Evolutionary conservation across 2,329 filamentous ascomycete genomes (phyloP).

Genomic region (Juglanconis sp.): DNA sequence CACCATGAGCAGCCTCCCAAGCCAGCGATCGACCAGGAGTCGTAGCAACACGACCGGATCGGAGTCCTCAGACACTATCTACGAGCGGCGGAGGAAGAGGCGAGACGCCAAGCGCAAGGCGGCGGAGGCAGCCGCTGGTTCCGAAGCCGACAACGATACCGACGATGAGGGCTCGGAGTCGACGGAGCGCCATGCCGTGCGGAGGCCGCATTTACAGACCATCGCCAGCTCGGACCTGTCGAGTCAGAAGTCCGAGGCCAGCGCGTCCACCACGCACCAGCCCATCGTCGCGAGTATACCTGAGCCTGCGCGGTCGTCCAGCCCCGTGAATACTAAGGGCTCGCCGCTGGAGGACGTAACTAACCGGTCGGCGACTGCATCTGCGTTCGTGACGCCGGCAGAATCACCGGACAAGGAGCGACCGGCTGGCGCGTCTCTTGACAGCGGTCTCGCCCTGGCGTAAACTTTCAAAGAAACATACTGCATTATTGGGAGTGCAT

Average conservation of each 20-base stretch:
- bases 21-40: conserved; percentile 23
- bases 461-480: background rate
- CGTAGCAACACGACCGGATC: conserved; percentile 27
- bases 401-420: conserved; percentile 9
- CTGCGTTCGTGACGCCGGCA: background rate
- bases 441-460: conserved; percentile 26
- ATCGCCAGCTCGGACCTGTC: conserved; percentile 41
- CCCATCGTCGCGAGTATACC: conserved; percentile 5
- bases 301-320: background rate
- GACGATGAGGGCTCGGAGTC: conserved; percentile 14
- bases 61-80: conserved; percentile 22
- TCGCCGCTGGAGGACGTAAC: conserved; percentile 14
- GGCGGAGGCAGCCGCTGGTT: conserved; percentile 14
- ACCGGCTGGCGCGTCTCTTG: conserved; percentile 22
- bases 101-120: conserved; percentile 9
- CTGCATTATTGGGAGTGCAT: conserved; percentile 7
- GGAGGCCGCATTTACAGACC: conserved; percentile 44
- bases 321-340: background rate
- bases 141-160: conserved; percentile 27
- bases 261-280: conserved; percentile 13
- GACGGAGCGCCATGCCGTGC: conserved; percentile 33
- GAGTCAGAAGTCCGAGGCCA: conserved; percentile 29
- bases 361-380: background rate
- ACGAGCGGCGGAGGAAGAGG: conserved; percentile 15
- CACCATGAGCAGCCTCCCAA: conserved; percentile 22